phyloP scores from a whole-genome alignment of 257 asterid genomes.

The Nicotiana benthamiana region DNA sequence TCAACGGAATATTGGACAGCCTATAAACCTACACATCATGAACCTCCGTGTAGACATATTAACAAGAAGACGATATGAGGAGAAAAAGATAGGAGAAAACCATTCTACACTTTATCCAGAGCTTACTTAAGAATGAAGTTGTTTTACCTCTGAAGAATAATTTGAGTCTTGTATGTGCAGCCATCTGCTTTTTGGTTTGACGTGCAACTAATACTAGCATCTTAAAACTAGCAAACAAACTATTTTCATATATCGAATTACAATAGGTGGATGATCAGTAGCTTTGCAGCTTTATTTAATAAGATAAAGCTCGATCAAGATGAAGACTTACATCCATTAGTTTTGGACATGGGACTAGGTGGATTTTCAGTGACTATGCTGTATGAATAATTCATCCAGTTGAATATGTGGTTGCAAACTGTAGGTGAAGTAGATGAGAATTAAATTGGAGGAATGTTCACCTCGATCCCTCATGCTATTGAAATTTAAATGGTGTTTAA shows the following conservation, averaged over 20 bases:
- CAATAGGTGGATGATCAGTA: background rate
- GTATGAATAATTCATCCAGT: too few species aligned
- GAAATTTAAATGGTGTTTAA: background rate
- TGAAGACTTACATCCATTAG: background rate
- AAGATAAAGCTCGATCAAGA: background rate
- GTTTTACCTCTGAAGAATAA: background rate
- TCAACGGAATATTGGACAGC: background rate
- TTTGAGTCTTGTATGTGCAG: background rate
- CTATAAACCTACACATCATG: background rate
- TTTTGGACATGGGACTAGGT: background rate
- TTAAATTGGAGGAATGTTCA: too few species aligned
- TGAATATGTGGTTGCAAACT: too few species aligned
- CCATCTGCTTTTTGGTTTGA: background rate
- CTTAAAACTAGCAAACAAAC: background rate
- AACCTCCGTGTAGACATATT: background rate
- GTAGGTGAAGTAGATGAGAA: too few species aligned
- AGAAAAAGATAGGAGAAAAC: background rate
- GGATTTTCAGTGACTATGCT: background rate
- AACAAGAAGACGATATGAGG: background rate
- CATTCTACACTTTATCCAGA: background rate
- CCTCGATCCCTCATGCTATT: background rate
- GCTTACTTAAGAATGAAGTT: background rate
- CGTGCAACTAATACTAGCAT: background rate
- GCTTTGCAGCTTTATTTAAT: background rate
- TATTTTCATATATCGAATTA: background rate